Percentiles rank a stretch among this genome's conserved stretches.
Evolutionary conservation across 2,329 filamentous ascomycete species (phyloP).

Genomic region (Periconia sp.): DNA sequence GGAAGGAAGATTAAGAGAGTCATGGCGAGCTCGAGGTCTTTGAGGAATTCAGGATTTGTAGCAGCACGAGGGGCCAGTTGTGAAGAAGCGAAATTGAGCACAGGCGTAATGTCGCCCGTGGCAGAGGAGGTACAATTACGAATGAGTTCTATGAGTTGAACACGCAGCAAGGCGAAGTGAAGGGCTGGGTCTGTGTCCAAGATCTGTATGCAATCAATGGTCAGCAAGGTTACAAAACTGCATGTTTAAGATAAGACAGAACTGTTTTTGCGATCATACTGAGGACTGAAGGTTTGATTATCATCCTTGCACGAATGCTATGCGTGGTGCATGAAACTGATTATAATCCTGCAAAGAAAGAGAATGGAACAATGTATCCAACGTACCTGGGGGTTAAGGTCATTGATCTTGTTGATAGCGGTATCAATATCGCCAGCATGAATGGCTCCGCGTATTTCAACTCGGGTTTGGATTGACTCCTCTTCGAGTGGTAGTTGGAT

Average conservation of each 20-base stretch:
- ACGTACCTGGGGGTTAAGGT: slow-evolving; percentile 86
- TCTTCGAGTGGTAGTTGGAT: slow-evolving; percentile 72
- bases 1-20: slow-evolving; percentile 83
- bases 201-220: slow-evolving; percentile 60
- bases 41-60: slow-evolving; percentile 76
- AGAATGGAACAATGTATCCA: slow-evolving; percentile 7
- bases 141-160: slow-evolving; percentile 94
- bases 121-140: slow-evolving; percentile 68
- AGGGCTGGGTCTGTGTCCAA: slow-evolving; percentile 79
- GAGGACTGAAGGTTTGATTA: slow-evolving; percentile 78
- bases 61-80: slow-evolving; percentile 87
- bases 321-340: slow-evolving; percentile 99
- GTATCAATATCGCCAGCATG: slow-evolving; percentile 81
- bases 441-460: slow-evolving; percentile 82
- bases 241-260: slow-evolving; percentile 7
- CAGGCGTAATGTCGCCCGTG: slow-evolving; percentile 73
- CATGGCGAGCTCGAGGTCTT: slow-evolving; percentile 91
- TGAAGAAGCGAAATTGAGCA: slow-evolving; percentile 82
- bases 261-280: slow-evolving; percentile 65
- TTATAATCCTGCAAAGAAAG: slow-evolving; percentile 82
- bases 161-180: slow-evolving; percentile 84
- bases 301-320: slow-evolving; percentile 90
- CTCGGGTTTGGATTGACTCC: slow-evolving; percentile 73
- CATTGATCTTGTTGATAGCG: slow-evolving; percentile 85
- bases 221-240: slow-evolving; percentile 23